These are phyloP conservation scores for Diaporthe sp. DNA, from an alignment of 2,329 filamentous ascomycete genomes.

Conservation along the genomic window DNA sequence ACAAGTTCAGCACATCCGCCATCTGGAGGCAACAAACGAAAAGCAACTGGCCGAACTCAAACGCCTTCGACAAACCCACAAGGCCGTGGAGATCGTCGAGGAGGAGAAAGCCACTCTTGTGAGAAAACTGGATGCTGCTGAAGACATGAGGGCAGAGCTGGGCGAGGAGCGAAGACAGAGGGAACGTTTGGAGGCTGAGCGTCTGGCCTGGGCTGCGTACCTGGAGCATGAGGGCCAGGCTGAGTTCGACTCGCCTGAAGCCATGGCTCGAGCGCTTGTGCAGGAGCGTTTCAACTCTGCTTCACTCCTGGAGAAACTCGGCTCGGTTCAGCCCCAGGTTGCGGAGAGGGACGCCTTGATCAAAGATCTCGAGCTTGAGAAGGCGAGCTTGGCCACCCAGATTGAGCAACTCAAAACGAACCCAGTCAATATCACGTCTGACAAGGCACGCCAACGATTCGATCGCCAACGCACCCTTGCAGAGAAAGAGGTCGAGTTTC, in stretches of 20 bases:
- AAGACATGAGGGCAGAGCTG: conserved; percentile 81
- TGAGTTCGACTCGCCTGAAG: conserved; percentile 90
- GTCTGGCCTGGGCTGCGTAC: conserved; percentile 87
- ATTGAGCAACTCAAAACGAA: conserved; percentile 76
- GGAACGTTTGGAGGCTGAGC: conserved; percentile 90
- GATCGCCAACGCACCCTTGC: conserved; percentile 90
- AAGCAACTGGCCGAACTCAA: conserved; percentile 86
- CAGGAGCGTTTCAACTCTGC: conserved; percentile 85
- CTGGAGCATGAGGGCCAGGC: conserved; percentile 78
- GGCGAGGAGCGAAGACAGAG: conserved; percentile 85
- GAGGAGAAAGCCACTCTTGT: conserved; percentile 89
- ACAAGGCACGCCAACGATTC: conserved; percentile 80
- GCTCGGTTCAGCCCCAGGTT: conserved; percentile 83
- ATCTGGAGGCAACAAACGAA: conserved; percentile 83
- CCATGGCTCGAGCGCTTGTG: conserved; percentile 85
- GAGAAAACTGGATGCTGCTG: conserved; percentile 81
- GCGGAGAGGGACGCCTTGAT: conserved; percentile 83
- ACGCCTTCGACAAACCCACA: conserved; percentile 83
- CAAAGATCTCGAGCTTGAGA: conserved; percentile 79
- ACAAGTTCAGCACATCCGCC: conserved; percentile 91
- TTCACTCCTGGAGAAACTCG: conserved; percentile 84
- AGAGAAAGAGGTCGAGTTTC: conserved; percentile 92
- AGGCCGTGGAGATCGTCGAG: conserved; percentile 92
- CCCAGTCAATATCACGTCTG: conserved; percentile 62
- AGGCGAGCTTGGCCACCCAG: conserved; percentile 73